phyloP scores from a whole-genome alignment of 2,329 filamentous ascomycete genomes.

The Trichoderma sp. region DNA sequence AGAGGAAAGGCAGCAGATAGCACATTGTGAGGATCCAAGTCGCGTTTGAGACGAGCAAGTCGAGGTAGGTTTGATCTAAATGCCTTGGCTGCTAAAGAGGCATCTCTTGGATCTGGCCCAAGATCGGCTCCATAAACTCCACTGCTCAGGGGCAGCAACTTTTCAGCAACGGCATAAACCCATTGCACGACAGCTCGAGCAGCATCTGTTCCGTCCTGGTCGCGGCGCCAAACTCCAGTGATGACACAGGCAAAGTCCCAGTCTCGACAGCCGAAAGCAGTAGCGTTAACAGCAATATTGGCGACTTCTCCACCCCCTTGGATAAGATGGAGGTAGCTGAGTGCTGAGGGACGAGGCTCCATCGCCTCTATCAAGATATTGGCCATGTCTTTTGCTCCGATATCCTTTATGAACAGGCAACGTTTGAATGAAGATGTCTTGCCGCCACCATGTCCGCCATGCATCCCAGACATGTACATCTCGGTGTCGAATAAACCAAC shows the following conservation, averaged over 20 bases:
- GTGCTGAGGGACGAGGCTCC: conserved; percentile 51
- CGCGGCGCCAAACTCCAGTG: conserved; percentile 63
- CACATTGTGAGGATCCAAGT: conserved; percentile 54
- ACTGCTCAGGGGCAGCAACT: conserved; percentile 53
- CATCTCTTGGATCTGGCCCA: conserved; percentile 64
- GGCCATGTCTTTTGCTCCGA: conserved; percentile 44
- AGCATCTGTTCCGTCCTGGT: conserved; percentile 51
- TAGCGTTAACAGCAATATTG: conserved; percentile 49
- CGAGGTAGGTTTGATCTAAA: conserved; percentile 60
- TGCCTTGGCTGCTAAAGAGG: conserved; percentile 52
- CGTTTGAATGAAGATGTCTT: conserved; percentile 69
- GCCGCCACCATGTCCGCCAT: conserved; percentile 59
- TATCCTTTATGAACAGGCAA: conserved; percentile 61
- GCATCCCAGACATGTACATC: conserved; percentile 64
- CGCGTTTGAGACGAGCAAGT: conserved; percentile 55
- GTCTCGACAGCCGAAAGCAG: conserved; percentile 65
- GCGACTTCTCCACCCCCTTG: conserved; percentile 60
- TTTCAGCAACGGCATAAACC: conserved; percentile 57
- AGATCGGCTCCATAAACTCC: conserved; percentile 66
- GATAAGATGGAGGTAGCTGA: conserved; percentile 66
- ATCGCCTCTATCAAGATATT: conserved; percentile 51
- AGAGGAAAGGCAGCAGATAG: conserved; percentile 62
- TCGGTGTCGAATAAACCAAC: conserved; percentile 60
- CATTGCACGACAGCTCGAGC: conserved; percentile 50
- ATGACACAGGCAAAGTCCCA: conserved; percentile 68